A percentile compares a stretch with the other conserved stretches of the same genome.
Conservation (phyloP, 371 early-diverging fungal genomes). For the Coemansia sp. region DNA sequence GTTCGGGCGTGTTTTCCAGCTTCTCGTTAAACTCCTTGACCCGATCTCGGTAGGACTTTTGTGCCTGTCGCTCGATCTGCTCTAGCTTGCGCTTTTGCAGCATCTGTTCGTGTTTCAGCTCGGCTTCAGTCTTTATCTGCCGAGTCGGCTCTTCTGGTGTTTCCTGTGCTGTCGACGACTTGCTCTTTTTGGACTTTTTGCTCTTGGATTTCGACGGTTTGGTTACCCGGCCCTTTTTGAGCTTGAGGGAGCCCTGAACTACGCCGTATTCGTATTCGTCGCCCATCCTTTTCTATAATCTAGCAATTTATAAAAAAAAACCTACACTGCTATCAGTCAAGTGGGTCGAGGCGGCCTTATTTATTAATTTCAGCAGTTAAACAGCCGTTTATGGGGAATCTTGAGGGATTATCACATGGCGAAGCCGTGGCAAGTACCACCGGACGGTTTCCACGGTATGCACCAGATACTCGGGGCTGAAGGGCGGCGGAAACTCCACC, state of each 20-base stretch:
- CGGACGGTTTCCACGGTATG: neutral
- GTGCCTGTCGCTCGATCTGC: constrained; percentile 49
- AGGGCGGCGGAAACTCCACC: neutral
- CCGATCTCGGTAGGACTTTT: constrained; percentile 62
- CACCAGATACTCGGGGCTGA: neutral
- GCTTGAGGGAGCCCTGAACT: constrained; percentile 31
- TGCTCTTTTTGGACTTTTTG: constrained; percentile 7
- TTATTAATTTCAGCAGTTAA: too few relatives aligned
- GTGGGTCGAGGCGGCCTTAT: too few relatives aligned
- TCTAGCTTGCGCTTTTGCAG: constrained; percentile 52
- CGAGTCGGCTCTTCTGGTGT: neutral
- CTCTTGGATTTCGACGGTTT: constrained; percentile 10
- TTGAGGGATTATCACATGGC: neutral
- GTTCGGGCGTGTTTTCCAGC: constrained; percentile 58
- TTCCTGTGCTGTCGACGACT: neutral
- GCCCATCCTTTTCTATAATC: constrained; percentile 7
- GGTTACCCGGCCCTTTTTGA: constrained; percentile 9
- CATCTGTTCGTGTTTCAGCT: constrained; percentile 55
- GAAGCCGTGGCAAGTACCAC: neutral
- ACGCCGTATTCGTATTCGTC: constrained; percentile 36
- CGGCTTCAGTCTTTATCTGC: constrained; percentile 52
- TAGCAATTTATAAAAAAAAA: neutral
- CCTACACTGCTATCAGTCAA: too few relatives aligned
- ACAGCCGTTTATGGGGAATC: too few relatives aligned
- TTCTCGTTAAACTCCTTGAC: constrained; percentile 63